A percentile compares a stretch with the other conserved stretches of the same genome.
phyloP scores from a whole-genome alignment of 805 yeast genomes.

The Pichia pseudocactophila region DNA sequence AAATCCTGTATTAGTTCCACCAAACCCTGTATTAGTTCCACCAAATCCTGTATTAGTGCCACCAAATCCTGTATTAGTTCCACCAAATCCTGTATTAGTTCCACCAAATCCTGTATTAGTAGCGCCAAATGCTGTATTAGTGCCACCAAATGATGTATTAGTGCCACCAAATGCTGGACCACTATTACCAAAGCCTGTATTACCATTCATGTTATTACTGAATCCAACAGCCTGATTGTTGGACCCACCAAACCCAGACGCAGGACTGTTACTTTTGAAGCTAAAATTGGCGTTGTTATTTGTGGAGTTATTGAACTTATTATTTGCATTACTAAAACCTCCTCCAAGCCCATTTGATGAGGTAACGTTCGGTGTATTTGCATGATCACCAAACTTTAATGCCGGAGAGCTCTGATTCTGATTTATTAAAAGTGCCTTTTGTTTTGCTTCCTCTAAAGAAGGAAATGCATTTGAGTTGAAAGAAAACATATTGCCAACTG shows the following conservation, averaged over 20 bases:
- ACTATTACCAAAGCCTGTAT: background rate
- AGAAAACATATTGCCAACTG: background rate
- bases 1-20: background rate
- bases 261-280: no score
- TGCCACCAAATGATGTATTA: no score
- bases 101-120: background rate
- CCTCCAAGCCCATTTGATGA: no score
- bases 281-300: no score
- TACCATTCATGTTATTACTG: no score
- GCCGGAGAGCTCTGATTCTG: background rate
- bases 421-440: background rate
- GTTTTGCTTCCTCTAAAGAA: background rate
- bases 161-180: background rate
- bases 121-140: no score
- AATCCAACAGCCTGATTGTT: no score
- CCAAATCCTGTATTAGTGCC: background rate
- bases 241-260: no score
- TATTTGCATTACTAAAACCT: no score
- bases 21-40: background rate
- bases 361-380: no score
- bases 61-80: background rate
- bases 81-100: background rate
- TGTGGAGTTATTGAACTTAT: no score
- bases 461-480: background rate
- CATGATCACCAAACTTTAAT: no score